Evolutionary conservation across 805 yeast species (phyloP), one percentile per base, ranked within the genome.

Genomic region (Saccharomyces mikatae): DNA sequence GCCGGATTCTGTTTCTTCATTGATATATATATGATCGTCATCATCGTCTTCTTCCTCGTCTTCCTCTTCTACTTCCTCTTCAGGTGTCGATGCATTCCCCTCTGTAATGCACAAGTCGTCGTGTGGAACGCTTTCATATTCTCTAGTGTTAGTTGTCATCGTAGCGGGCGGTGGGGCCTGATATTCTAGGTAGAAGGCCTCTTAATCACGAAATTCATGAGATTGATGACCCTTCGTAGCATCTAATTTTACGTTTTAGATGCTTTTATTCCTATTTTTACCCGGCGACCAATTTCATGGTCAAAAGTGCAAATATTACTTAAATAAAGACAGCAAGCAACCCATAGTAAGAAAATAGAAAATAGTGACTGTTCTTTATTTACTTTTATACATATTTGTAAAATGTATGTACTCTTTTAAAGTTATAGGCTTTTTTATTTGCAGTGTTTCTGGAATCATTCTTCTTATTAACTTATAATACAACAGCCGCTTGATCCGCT

Each of bases 1-100:
- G 4, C 71, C 72, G 2, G 59, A 57, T 54, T 68, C 70, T 5
- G 69, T 62, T 52, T 67, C 71, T 55, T 67, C 74, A 52, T 68
- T 63, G 22, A 64, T 58, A 50, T 65, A 65, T 22, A 61, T 55
- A 22, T 62, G 54, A 49, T 62, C 69, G 17, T 68, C 70, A 24
- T 67, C 71, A 14, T 65, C 70, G 1, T 63, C 71, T 24, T 58
- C 58, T 10, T 62, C 63, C 2, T 64, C 64, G 3, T 60, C 60
- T 21, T 57, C 51, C 6, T 54, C 64, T 26, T 56, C 59, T 13
- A 60, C 60, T 14, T 58, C 54, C 29, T 50, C 49, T 47, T 50
- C 47, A 27, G 30, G 36, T n/a, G 13, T 26, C 2, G 31, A 26
- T 41, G n/a, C 22, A 8, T 36, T 27, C 17, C 21, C 29, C 32